Percentiles rank a stretch among this genome's conserved stretches.
phyloP scores from a whole-genome alignment of 2,329 filamentous ascomycete genomes.

The Microdochium bolleyi region DNA sequence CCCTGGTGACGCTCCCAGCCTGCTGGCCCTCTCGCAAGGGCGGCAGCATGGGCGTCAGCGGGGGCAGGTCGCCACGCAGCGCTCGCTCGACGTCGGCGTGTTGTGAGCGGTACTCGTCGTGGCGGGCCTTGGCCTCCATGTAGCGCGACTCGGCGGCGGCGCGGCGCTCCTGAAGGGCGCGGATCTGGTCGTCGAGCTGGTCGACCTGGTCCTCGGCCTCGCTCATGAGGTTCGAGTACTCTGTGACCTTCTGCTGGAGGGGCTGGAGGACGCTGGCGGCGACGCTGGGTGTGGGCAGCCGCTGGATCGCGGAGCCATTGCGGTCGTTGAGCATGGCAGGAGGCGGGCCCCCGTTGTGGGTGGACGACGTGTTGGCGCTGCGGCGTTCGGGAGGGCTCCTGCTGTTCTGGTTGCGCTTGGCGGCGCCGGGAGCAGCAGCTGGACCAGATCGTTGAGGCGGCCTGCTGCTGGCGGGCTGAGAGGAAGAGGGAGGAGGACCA shows the following conservation, averaged over 20 bases:
- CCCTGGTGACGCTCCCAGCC: background rate
- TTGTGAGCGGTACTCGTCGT: conserved; percentile 34
- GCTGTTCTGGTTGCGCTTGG: background rate
- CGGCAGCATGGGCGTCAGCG: background rate
- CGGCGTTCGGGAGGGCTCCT: background rate
- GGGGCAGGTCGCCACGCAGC: conserved; percentile 27
- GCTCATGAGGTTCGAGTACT: conserved; percentile 33
- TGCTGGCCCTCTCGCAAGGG: background rate
- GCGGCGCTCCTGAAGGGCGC: conserved; percentile 29
- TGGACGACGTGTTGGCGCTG: background rate
- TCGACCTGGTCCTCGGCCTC: conserved; percentile 31
- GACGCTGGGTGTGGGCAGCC: conserved; percentile 35
- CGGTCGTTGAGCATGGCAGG: background rate
- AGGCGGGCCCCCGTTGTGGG: background rate
- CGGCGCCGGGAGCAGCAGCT: background rate
- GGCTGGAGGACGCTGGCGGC: conserved; percentile 33
- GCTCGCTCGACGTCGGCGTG: conserved; percentile 32
- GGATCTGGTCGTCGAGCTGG: conserved; percentile 33
- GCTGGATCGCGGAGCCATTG: conserved; percentile 23
- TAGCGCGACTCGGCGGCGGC: conserved; percentile 30
- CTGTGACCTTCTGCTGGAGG: conserved; percentile 33
- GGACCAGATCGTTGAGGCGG: background rate
- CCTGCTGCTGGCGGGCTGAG: background rate
- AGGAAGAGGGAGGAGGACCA: background rate
- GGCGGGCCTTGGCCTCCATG: conserved; percentile 32